Percentiles rank a stretch among this genome's conserved stretches.
These are phyloP conservation scores for Pyrenochaeta sp. DNA, from an alignment of 2,329 filamentous ascomycete genomes.

Conservation along the genomic window DNA sequence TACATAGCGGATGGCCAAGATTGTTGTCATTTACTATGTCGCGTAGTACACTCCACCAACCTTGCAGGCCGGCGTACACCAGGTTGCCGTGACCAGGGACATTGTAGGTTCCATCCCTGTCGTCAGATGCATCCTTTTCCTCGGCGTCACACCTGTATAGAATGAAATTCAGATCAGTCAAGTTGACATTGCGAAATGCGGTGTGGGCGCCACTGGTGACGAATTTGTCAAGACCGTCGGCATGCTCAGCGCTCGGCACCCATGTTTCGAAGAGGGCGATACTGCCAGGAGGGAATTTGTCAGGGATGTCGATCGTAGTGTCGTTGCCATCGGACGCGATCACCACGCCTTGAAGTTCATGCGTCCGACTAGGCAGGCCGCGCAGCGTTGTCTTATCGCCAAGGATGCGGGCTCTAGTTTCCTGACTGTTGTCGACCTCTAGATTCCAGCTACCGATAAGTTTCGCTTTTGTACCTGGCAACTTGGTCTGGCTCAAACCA, in stretches of 20 bases:
- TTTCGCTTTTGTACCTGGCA: constrained; percentile 84
- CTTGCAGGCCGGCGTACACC: constrained; percentile 96
- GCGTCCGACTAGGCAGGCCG: constrained; percentile 84
- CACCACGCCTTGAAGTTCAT: constrained; percentile 75
- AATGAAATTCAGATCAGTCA: constrained; percentile 89
- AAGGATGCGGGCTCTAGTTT: constrained; percentile 70
- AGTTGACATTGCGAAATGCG: constrained; percentile 76
- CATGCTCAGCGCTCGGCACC: constrained; percentile 88
- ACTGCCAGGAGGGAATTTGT: constrained; percentile 89
- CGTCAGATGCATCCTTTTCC: constrained; percentile 79
- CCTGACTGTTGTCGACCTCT: constrained; percentile 81
- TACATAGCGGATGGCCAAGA: constrained; percentile 89
- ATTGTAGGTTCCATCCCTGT: constrained; percentile 85
- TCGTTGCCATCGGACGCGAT: constrained; percentile 77
- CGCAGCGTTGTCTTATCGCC: constrained; percentile 75
- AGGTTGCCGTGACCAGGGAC: constrained; percentile 85
- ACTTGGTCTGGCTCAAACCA: constrained; percentile 77
- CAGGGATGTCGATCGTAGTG: constrained; percentile 80
- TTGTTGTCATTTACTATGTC: constrained; percentile 88
- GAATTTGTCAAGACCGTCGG: constrained; percentile 82
- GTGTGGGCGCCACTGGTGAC: constrained; percentile 82
- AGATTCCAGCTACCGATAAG: constrained; percentile 91
- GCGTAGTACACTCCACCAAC: constrained; percentile 94
- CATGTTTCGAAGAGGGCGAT: constrained; percentile 96
- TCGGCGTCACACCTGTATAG: constrained; percentile 93